Base-by-base conservation (phyloP, 2,329 filamentous ascomycete genomes). In the Paraphaeosphaeria minitans region DNA sequence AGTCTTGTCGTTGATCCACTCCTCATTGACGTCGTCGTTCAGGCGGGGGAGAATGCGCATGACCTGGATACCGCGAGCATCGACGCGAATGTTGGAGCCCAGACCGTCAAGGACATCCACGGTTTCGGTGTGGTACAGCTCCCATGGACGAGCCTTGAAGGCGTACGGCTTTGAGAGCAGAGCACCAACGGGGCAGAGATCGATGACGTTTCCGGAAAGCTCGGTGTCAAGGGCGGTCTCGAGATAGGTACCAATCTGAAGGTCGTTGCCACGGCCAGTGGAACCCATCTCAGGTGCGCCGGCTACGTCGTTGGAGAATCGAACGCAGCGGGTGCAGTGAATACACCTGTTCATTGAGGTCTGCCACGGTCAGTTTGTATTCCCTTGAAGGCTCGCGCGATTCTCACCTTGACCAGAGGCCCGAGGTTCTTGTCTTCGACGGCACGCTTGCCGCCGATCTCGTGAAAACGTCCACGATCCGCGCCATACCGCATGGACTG, bases 261-360 rank as follows among this genome's bases (percentile, higher is more conserved):
- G 87, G 78, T 96, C 91, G 80, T 98, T 98, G 76, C 95, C 95
- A 83, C 95, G 91, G 75, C 95, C 95, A 31, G 91, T 91, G 37
- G 93, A 96, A 68, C 95, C 95, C 72, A 99, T 86, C 79, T 99
- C 95, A 37, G 95, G 93, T 60, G 95, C 95, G 72, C 95, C 95
- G 62, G 95, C 95, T 73, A 99, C 85, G 74, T 99, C 95, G 80
- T 98, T 99, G 77, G 95, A 91, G 80, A 99, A 99, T 75, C 95
- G 93, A 70, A 99, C 88, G 81, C 95, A 99, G 74, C 95, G 89
- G 64, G 95, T 99, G 85, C 95, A 99, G 84, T 99, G 95, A 74
- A 99, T 99, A 80, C 95, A 99, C 77, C 95, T 87, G 85, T 99
- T 99, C 95, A 99, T 99, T 51, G 95, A 99, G 3, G 95, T 99